These are phyloP conservation scores for Mycena indigotica DNA, from an alignment of 768 basidiomycete genomes.

Conservation along the genomic window DNA sequence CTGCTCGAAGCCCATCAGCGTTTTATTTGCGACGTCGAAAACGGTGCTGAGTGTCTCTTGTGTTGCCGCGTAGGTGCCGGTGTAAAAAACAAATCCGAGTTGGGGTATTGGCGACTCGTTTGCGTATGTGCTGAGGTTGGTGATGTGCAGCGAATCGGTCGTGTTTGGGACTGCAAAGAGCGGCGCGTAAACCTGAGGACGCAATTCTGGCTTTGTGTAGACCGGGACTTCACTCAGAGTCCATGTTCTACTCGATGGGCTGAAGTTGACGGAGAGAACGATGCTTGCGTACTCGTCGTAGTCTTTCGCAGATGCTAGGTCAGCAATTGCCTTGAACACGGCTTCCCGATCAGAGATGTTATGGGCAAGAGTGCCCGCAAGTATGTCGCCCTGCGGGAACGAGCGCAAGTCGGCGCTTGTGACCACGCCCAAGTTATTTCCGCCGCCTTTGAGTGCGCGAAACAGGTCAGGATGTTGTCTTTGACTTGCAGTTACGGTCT, in stretches of 20 bases:
- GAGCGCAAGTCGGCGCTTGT: background rate
- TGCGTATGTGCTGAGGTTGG: background rate
- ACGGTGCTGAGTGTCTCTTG: background rate
- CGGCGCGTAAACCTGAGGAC: background rate
- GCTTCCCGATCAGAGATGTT: background rate
- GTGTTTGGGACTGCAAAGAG: background rate
- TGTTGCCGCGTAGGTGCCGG: background rate
- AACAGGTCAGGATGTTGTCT: background rate
- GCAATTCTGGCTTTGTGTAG: background rate
- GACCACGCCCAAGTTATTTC: background rate
- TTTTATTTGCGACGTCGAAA: background rate
- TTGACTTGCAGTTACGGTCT: background rate
- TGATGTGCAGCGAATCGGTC: background rate
- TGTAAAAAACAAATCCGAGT: background rate
- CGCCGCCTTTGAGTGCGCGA: background rate
- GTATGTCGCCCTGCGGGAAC: background rate
- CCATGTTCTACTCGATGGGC: background rate
- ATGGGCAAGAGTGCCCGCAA: background rate
- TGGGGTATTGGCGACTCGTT: background rate
- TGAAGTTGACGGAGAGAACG: background rate
- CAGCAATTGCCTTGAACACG: background rate
- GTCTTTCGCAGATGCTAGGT: background rate
- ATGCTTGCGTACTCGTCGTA: slow-evolving; percentile 1
- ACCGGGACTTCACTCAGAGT: background rate
- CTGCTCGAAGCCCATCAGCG: background rate